Conservation (phyloP, 306 rosid genomes). For the Inga oerstediana region DNA sequence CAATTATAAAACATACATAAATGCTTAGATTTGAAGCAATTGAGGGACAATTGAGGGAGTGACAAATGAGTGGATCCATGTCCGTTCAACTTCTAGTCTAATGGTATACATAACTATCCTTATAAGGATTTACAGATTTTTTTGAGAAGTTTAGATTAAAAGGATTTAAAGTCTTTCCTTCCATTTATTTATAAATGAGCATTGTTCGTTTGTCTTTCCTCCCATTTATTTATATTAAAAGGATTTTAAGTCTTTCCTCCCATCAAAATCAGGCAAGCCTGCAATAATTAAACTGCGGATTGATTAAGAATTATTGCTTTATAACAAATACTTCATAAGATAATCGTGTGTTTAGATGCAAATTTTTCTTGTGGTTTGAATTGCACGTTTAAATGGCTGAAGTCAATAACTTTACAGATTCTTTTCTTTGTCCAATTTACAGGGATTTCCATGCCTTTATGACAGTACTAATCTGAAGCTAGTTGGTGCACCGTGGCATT, state of each 20-base stretch:
- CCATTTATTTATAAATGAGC: too few species aligned
- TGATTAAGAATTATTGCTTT: constrained; percentile 1
- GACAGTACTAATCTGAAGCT: constrained; percentile 38
- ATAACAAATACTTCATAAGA: not conserved
- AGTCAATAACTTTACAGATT: constrained; percentile 13
- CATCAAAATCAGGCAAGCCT: not conserved
- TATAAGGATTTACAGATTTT: not conserved
- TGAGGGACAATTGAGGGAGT: not conserved
- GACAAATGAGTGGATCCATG: not conserved
- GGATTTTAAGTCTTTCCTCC: not conserved
- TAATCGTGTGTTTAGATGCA: not conserved
- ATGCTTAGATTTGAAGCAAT: not conserved
- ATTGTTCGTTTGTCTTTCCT: not conserved
- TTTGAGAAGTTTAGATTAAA: constrained; percentile 13
- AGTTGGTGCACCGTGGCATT: constrained; percentile 20
- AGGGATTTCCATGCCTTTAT: constrained; percentile 99
- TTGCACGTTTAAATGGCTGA: not conserved
- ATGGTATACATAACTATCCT: not conserved
- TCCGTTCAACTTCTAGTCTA: not conserved
- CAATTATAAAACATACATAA: not conserved
- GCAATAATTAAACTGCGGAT: constrained; percentile 1
- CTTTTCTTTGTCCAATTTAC: constrained; percentile 42
- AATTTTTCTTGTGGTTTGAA: constrained; percentile 13
- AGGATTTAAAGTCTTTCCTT: not conserved
- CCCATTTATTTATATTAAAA: not conserved